phyloP scores from a whole-genome alignment of 179 eudicot genomes.

The Heliamphora ciliata region DNA sequence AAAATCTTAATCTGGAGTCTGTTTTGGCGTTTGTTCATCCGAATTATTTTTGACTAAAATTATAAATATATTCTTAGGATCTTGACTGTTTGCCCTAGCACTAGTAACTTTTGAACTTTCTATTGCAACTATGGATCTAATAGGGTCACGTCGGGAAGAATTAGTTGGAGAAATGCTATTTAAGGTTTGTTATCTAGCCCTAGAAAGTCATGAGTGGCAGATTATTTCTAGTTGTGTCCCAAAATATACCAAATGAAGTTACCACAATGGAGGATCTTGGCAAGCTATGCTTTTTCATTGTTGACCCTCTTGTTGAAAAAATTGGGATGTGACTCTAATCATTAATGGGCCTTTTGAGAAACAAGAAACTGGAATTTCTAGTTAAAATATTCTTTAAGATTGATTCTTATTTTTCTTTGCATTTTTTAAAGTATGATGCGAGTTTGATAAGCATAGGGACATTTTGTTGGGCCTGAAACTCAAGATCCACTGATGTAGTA shows the following conservation, averaged over 20 bases:
- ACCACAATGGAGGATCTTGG: constrained; percentile 92
- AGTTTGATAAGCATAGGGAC: no score
- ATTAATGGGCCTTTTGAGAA: background rate
- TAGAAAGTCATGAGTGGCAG: constrained; percentile 79
- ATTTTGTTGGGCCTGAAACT: no score
- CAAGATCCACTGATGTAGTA: no score
- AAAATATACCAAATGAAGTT: constrained; percentile 80
- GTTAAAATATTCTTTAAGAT: no score
- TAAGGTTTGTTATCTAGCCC: constrained; percentile 71
- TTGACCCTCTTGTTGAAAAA: background rate
- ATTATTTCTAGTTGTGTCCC: constrained; percentile 82
- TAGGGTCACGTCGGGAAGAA: constrained; percentile 77
- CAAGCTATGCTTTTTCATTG: constrained; percentile 40
- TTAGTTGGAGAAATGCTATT: constrained; percentile 88
- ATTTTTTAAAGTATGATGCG: no score
- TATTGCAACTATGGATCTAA: constrained; percentile 88
- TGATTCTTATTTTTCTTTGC: no score
- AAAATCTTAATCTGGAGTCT: no score
- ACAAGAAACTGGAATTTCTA: background rate
- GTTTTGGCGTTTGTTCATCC: no score
- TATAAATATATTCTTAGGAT: no score
- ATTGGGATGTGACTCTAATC: background rate
- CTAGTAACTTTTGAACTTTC: no score
- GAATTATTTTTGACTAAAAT: no score
- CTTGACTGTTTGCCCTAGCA: no score